These are phyloP conservation scores for Diutina ranongensis DNA, from an alignment of 1,139 yeast species.

Conservation along the genomic window DNA sequence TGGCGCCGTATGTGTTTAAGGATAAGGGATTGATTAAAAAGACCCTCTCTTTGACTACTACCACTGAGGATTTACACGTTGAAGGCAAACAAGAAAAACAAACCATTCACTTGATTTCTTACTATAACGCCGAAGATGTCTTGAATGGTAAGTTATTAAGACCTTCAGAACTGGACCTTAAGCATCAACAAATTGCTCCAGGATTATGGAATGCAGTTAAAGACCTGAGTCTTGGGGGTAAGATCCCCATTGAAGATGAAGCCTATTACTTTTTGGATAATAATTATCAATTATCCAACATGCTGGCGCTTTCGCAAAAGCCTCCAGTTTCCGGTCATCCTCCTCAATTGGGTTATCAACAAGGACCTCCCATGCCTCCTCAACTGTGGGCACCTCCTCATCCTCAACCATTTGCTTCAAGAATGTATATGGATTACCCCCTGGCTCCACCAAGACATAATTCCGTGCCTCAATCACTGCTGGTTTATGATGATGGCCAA, in stretches of 20 bases:
- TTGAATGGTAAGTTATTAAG: slow-evolving; percentile 40
- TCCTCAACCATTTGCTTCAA: not conserved
- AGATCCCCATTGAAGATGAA: slow-evolving; percentile 39
- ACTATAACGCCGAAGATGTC: slow-evolving; percentile 69
- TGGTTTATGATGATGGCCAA: slow-evolving; percentile 1
- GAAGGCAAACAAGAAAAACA: slow-evolving; percentile 21
- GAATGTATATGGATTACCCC: slow-evolving; percentile 1
- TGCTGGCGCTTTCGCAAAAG: slow-evolving; percentile 12
- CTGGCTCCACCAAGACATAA: slow-evolving; percentile 2
- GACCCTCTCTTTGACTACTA: slow-evolving; percentile 54
- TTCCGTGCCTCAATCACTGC: slow-evolving; percentile 1
- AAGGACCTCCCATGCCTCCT: not conserved
- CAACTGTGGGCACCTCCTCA: slow-evolving; percentile 3
- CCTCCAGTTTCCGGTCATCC: not conserved
- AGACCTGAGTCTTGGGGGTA: slow-evolving; percentile 50
- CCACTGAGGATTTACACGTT: slow-evolving; percentile 23
- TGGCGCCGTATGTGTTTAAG: slow-evolving; percentile 17
- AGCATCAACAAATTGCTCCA: slow-evolving; percentile 40
- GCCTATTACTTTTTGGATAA: slow-evolving; percentile 40
- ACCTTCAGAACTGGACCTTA: slow-evolving; percentile 49
- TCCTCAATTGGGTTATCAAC: not conserved
- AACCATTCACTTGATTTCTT: slow-evolving; percentile 68
- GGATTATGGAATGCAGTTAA: slow-evolving; percentile 51
- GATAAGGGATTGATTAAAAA: slow-evolving; percentile 75
- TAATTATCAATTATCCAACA: slow-evolving; percentile 32